Evolutionary conservation across 2,329 filamentous ascomycete species (phyloP).

Genomic region (Neophaeococcomyces mojaviensis): DNA sequence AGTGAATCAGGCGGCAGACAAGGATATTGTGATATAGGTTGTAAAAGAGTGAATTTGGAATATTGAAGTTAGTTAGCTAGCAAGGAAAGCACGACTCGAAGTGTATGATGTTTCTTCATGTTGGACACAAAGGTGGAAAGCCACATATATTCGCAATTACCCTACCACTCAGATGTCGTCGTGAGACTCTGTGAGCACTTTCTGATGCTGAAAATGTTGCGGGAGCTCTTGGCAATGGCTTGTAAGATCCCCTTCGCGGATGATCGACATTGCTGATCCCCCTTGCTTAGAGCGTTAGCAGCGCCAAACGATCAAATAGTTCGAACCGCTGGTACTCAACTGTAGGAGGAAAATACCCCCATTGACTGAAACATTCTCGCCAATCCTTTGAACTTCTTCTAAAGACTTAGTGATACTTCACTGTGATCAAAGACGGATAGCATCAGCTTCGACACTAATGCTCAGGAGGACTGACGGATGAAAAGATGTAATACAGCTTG

Average conservation of each 20-base stretch:
- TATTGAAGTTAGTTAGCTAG: not conserved
- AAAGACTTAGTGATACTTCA: too few species aligned
- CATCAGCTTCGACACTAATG: too few species aligned
- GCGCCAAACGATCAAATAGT: not conserved
- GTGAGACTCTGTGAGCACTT: not conserved
- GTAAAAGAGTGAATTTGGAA: not conserved
- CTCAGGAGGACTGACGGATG: too few species aligned
- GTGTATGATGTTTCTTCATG: not conserved
- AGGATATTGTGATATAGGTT: not conserved
- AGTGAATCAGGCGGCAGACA: not conserved
- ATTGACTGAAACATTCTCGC: too few species aligned
- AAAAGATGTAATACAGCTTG: too few species aligned
- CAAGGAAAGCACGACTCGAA: not conserved
- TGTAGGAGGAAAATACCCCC: too few species aligned
- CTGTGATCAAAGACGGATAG: too few species aligned
- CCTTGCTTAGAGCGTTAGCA: not conserved
- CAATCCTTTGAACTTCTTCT: too few species aligned
- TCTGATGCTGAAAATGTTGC: not conserved
- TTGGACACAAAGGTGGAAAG: too few species aligned
- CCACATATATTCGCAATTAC: too few species aligned
- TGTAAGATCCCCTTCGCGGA: not conserved
- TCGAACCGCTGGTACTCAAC: not conserved
- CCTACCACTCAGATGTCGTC: not conserved
- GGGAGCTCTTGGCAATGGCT: not conserved
- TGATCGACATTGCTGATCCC: slow-evolving; percentile 7